Evolutionary conservation across 2,329 filamentous ascomycete genomes (phyloP).

Genomic region (Fusarium sp.): DNA sequence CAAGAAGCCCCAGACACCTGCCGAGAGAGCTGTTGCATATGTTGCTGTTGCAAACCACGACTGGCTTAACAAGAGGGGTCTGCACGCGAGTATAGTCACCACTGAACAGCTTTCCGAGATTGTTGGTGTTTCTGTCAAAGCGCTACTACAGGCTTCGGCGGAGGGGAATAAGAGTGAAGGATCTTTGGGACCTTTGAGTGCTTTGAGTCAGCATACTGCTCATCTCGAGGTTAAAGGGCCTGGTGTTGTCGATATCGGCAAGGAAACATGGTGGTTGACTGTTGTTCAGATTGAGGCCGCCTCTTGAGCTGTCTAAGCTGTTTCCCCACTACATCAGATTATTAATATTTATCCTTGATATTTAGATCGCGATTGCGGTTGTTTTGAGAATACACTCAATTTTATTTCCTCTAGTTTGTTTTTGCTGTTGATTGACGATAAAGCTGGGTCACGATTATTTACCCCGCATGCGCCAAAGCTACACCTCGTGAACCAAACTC

Average conservation of each 20-base stretch:
- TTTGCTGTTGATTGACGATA: conserved; percentile 1
- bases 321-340: not conserved
- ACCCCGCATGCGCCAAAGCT: conserved; percentile 28
- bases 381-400: not conserved
- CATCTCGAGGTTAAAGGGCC: conserved; percentile 47
- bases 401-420: not conserved
- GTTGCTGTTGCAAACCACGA: conserved; percentile 56
- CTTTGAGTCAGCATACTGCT: conserved; percentile 47
- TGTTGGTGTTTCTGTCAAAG: conserved; percentile 50
- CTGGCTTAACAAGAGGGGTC: conserved; percentile 56
- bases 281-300: conserved; percentile 35
- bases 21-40: conserved; percentile 57
- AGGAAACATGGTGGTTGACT: conserved; percentile 54
- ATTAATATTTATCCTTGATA: too few species aligned
- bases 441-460: conserved; percentile 14
- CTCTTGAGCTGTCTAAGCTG: not conserved
- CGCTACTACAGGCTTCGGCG: conserved; percentile 55
- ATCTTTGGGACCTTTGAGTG: conserved; percentile 39
- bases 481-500: conserved; percentile 21
- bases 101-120: conserved; percentile 47
- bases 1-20: conserved; percentile 56
- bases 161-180: conserved; percentile 31
- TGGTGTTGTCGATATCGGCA: conserved; percentile 43
- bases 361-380: not conserved
- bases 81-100: conserved; percentile 55